phyloP scores from a whole-genome alignment of 2,329 filamentous ascomycete species.

The Phymatotrichopsis omnivora region DNA sequence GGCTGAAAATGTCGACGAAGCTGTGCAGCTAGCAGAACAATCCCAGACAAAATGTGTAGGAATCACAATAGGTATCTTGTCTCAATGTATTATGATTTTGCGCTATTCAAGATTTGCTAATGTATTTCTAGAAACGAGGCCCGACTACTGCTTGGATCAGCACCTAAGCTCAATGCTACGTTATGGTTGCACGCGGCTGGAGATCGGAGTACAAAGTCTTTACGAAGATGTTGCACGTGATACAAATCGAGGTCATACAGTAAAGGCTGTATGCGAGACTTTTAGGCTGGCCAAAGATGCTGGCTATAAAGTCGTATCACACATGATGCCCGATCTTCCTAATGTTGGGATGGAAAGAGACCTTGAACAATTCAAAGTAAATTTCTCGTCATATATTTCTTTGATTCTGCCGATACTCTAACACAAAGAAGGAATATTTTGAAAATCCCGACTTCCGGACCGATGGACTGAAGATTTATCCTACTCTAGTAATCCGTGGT shows the following conservation, averaged over 20 bases:
- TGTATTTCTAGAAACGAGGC: conserved; percentile 61
- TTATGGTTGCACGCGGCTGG: conserved; percentile 92
- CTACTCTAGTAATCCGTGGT: conserved; percentile 90
- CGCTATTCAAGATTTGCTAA: conserved; percentile 2
- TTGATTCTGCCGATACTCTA: conserved; percentile 1
- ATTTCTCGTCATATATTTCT: neutral
- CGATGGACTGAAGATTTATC: conserved; percentile 95
- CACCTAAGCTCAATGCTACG: conserved; percentile 91
- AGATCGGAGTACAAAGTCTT: conserved; percentile 89
- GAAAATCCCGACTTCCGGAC: conserved; percentile 93
- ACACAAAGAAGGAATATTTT: conserved; percentile 61
- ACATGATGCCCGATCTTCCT: conserved; percentile 99
- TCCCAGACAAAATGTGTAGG: conserved; percentile 69
- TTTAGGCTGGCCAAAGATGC: conserved; percentile 97
- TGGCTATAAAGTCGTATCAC: conserved; percentile 96
- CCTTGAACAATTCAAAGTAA: conserved; percentile 72
- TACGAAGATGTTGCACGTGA: conserved; percentile 98
- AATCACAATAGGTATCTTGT: conserved; percentile 60
- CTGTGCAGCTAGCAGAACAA: conserved; percentile 50
- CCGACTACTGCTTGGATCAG: conserved; percentile 93
- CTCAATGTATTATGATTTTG: neutral
- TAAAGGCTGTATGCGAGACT: conserved; percentile 88
- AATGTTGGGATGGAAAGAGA: conserved; percentile 99
- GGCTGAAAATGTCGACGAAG: conserved; percentile 87
- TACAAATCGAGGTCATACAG: conserved; percentile 92